A percentile compares a stretch with the other conserved stretches of the same genome.
Conservation (phyloP, 768 basidiomycete species). For the Russula sp. region DNA sequence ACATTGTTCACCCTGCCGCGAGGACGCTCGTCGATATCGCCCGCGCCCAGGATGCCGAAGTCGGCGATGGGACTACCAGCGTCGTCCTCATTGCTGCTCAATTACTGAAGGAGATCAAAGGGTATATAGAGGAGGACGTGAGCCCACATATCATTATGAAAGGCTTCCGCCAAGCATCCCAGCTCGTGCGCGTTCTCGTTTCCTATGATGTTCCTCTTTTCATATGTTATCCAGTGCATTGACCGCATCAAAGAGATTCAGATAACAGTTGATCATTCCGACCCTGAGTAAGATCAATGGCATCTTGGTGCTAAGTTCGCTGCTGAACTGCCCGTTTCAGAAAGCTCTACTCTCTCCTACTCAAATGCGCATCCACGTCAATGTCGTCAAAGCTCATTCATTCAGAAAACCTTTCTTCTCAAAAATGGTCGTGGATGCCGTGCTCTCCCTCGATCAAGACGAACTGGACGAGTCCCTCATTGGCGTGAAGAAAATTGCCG, state of each 20-base stretch:
- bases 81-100: slow-evolving; percentile 95
- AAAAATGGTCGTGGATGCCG: slow-evolving; percentile 97
- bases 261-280: slow-evolving; percentile 81
- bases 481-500: slow-evolving; percentile 96
- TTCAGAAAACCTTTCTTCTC: slow-evolving; percentile 99
- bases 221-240: slow-evolving; percentile 54
- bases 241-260: slow-evolving; percentile 88
- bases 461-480: slow-evolving; percentile 95
- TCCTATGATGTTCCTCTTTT: slow-evolving; percentile 15
- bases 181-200: slow-evolving; percentile 59
- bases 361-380: slow-evolving; percentile 98
- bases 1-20: slow-evolving; percentile 97
- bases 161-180: slow-evolving; percentile 83
- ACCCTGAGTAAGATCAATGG: slow-evolving; percentile 71
- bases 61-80: slow-evolving; percentile 97
- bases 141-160: slow-evolving; percentile 98
- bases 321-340: slow-evolving; percentile 42
- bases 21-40: slow-evolving; percentile 98
- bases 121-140: slow-evolving; percentile 94
- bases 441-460: slow-evolving; percentile 85
- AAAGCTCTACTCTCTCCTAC: slow-evolving; percentile 86
- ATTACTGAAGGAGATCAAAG: slow-evolving; percentile 86
- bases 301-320: background rate
- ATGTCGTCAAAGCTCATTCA: slow-evolving; percentile 99
- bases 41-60: slow-evolving; percentile 96